Conservation (phyloP, 108 stramenopile species). For the Pseudonitzschia delicatissima region DNA sequence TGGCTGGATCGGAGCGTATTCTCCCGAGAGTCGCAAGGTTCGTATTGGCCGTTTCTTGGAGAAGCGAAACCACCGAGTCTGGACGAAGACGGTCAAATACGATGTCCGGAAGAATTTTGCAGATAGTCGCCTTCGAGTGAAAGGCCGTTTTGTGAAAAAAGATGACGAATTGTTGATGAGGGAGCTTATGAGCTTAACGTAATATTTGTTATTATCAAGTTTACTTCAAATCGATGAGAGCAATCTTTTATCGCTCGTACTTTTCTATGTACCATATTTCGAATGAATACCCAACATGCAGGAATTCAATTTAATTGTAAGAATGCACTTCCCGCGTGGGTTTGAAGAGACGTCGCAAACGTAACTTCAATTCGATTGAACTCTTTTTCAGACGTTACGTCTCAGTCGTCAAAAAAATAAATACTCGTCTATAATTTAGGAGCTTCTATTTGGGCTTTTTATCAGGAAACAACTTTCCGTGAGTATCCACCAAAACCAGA, state of each 20-base stretch:
- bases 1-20: constrained; percentile 96
- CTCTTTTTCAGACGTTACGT: too few species aligned
- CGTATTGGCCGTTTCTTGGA: constrained; percentile 89
- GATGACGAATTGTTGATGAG: constrained; percentile 97
- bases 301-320: too few species aligned
- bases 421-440: neutral
- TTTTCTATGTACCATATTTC: too few species aligned
- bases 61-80: constrained; percentile 92
- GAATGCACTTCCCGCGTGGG: too few species aligned
- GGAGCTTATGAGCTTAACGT: constrained; percentile 89
- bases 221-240: neutral
- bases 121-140: constrained; percentile 93
- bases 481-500: constrained; percentile 22
- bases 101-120: constrained; percentile 99
- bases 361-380: too few species aligned
- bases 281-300: too few species aligned
- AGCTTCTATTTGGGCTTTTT: neutral
- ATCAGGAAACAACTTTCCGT: neutral
- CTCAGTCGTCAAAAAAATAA: too few species aligned
- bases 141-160: constrained; percentile 98
- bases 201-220: constrained; percentile 16
- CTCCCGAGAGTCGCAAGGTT: constrained; percentile 87
- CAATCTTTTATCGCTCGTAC: too few species aligned
- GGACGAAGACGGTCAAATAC: constrained; percentile 98
- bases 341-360: too few species aligned